These are phyloP conservation scores for Pluteus cervinus DNA, from an alignment of 768 basidiomycete genomes.

Conservation along the genomic window DNA sequence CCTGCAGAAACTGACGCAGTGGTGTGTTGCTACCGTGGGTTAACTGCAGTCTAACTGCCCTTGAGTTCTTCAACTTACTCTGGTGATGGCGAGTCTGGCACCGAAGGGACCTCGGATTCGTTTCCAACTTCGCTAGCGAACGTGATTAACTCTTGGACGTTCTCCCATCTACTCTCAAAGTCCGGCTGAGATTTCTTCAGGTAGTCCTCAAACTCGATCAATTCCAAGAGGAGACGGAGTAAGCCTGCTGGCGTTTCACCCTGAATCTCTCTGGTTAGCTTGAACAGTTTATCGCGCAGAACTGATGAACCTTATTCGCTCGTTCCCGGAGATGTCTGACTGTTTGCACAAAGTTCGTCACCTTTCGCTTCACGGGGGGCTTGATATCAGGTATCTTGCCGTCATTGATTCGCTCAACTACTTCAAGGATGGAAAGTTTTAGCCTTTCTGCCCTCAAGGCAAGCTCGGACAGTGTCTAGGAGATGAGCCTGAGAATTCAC, in stretches of 20 bases:
- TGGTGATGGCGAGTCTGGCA: not conserved
- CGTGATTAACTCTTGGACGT: constrained; percentile 79
- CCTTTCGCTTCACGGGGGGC: constrained; percentile 57
- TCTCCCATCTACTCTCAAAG: constrained; percentile 76
- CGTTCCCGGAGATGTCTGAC: constrained; percentile 47
- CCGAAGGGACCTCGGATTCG: constrained; percentile 14
- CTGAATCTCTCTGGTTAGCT: too few relatives aligned
- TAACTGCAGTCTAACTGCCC: not conserved
- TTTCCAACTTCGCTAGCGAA: constrained; percentile 58
- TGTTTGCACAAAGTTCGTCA: constrained; percentile 51
- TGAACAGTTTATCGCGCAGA: too few relatives aligned
- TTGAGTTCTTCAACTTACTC: constrained; percentile 1
- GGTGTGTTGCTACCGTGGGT: constrained; percentile 36
- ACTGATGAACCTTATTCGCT: constrained; percentile 49
- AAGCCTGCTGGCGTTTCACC: constrained; percentile 57
- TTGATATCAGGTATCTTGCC: constrained; percentile 59
- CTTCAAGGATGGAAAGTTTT: constrained; percentile 47
- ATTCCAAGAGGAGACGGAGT: constrained; percentile 48
- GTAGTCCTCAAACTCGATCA: constrained; percentile 62
- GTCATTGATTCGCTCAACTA: constrained; percentile 61
- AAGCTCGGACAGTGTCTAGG: constrained; percentile 58
- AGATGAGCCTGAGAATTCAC: not conserved
- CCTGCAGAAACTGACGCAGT: constrained; percentile 67
- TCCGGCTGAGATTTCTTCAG: constrained; percentile 69
- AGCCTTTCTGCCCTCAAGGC: constrained; percentile 42